phyloP scores from a whole-genome alignment of 2,329 filamentous ascomycete species.

The Fusarium duplospermum region DNA sequence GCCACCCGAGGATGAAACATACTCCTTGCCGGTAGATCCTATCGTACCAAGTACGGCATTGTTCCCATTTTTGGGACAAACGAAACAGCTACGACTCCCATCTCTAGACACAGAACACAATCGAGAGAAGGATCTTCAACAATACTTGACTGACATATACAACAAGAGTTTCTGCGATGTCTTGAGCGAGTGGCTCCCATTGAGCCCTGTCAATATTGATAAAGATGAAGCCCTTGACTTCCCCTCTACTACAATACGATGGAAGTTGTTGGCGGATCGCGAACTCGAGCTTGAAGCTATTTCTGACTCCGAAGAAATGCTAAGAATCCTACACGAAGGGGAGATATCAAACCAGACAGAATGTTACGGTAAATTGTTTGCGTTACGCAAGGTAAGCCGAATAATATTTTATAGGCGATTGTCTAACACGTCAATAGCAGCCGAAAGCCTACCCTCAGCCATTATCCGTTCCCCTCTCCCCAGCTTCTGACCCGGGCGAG shows the following conservation, averaged over 20 bases:
- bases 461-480: constrained; percentile 47
- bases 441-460: constrained; percentile 13
- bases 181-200: constrained; percentile 46
- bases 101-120: constrained; percentile 41
- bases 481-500: constrained; percentile 29
- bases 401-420: neutral
- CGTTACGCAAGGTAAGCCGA: constrained; percentile 9
- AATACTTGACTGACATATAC: constrained; percentile 35
- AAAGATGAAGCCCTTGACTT: constrained; percentile 47
- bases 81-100: constrained; percentile 30
- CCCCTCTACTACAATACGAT: constrained; percentile 30
- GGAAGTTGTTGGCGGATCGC: constrained; percentile 40
- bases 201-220: constrained; percentile 34
- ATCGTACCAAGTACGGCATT: neutral
- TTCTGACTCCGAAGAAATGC: neutral
- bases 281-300: constrained; percentile 44
- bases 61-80: neutral
- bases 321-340: neutral
- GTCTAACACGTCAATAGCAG: constrained; percentile 11
- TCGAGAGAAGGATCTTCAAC: constrained; percentile 33
- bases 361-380: constrained; percentile 13
- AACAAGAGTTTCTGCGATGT: constrained; percentile 36
- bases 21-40: neutral
- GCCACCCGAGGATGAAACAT: neutral
- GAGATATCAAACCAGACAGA: neutral